phyloP scores from a whole-genome alignment of 192 early-diverging fungal genomes.

The Lunasporangiospora selenospora region DNA sequence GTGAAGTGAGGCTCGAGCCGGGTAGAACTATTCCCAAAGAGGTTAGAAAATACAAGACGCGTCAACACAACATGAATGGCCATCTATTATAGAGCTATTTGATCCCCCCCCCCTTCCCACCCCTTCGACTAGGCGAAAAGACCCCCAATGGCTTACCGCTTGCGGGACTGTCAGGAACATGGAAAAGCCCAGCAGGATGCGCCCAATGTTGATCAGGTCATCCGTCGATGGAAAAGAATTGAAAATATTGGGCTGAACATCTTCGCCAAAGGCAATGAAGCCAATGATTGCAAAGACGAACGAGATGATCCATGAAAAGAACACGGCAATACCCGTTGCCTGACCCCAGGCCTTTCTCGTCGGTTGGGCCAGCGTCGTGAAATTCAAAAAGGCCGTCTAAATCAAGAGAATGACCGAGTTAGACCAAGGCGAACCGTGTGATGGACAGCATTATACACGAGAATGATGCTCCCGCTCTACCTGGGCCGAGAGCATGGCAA shows the following conservation, averaged over 20 bases:
- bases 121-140: too few species aligned
- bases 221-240: conserved; percentile 69
- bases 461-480: too few species aligned
- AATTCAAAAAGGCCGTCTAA: conserved; percentile 62
- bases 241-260: conserved; percentile 68
- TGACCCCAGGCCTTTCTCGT: conserved; percentile 54
- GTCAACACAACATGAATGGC: too few species aligned
- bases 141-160: too few species aligned
- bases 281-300: conserved; percentile 66
- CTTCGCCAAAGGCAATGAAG: conserved; percentile 65
- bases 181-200: conserved; percentile 63
- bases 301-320: conserved; percentile 57
- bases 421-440: too few species aligned
- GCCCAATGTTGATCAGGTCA: conserved; percentile 63
- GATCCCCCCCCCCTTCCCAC: too few species aligned
- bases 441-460: too few species aligned
- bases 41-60: background rate
- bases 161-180: conserved; percentile 66
- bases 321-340: conserved; percentile 57
- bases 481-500: conserved; percentile 71
- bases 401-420: background rate
- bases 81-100: too few species aligned
- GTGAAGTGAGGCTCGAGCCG: conserved; percentile 54
- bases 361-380: conserved; percentile 54
- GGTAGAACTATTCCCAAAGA: conserved; percentile 44